Conservation (phyloP, 176 grass and related monocot species). For the Musa itinerans region DNA sequence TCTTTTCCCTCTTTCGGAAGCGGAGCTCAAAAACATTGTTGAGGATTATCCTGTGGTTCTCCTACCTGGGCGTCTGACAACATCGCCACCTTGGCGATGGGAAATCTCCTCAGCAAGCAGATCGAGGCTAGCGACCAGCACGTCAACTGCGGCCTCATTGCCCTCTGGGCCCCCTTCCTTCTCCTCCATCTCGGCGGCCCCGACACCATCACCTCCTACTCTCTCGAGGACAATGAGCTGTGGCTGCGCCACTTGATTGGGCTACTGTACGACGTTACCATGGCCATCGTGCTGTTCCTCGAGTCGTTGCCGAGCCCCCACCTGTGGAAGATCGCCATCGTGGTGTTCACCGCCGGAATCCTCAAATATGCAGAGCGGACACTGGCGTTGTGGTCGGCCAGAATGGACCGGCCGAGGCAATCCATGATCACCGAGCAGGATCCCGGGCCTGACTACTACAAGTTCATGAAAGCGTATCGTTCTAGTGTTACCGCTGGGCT, state of each 20-base stretch:
- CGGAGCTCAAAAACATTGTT: neutral
- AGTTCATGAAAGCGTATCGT: conserved; percentile 6
- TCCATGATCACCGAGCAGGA: conserved; percentile 5
- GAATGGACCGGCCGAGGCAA: conserved; percentile 2
- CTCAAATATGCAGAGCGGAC: conserved; percentile 32
- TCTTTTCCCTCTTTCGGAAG: conserved; percentile 16
- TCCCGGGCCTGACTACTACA: neutral
- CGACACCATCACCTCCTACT: conserved; percentile 34
- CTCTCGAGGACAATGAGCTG: conserved; percentile 30
- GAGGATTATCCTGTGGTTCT: conserved; percentile 8
- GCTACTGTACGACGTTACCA: conserved; percentile 2
- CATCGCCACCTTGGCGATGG: conserved; percentile 24
- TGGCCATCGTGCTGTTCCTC: conserved; percentile 22
- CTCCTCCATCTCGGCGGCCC: conserved; percentile 41
- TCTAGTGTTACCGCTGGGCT: neutral
- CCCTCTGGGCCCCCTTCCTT: conserved; percentile 40
- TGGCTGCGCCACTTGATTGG: conserved; percentile 32
- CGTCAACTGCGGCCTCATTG: neutral
- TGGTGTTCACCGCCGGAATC: conserved; percentile 18
- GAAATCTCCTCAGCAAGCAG: conserved; percentile 24
- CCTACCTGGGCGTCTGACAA: conserved; percentile 25
- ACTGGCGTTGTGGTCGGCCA: conserved; percentile 22
- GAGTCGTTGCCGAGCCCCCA: conserved; percentile 11
- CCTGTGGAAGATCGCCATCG: conserved; percentile 11
- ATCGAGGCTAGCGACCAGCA: neutral